Percentiles rank a stretch among this genome's conserved stretches.
phyloP scores from a whole-genome alignment of 1,284 basidiomycete genomes.

The Melampsora larici-populina region DNA sequence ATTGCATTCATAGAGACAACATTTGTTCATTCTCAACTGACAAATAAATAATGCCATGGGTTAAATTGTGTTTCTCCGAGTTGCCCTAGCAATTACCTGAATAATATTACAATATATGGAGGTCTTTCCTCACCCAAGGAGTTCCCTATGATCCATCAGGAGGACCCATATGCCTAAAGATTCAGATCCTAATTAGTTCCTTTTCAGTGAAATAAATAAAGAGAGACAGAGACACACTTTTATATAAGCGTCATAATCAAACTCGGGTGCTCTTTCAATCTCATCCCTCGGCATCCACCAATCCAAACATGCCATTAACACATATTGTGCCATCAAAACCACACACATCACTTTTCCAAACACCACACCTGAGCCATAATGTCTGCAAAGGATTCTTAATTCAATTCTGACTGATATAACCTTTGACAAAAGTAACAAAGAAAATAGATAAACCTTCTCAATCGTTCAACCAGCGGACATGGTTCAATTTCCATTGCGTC shows the following conservation, averaged over 20 bases:
- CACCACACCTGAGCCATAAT: slow-evolving; percentile 34
- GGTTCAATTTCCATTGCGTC: slow-evolving; percentile 64
- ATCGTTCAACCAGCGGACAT: slow-evolving; percentile 67
- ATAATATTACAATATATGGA: neutral
- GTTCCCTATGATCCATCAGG: neutral
- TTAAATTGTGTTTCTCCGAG: too few relatives aligned
- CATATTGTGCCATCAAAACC: slow-evolving; percentile 37
- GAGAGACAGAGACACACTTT: neutral
- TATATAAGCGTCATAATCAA: slow-evolving; percentile 35
- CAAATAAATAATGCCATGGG: too few relatives aligned
- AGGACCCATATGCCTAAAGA: neutral
- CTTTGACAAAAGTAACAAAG: neutral
- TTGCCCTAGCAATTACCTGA: neutral
- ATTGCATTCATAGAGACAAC: too few relatives aligned
- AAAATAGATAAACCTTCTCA: slow-evolving; percentile 62
- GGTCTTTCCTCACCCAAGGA: neutral
- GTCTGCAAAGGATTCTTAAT: neutral
- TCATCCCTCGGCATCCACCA: slow-evolving; percentile 34
- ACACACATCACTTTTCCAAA: slow-evolving; percentile 44
- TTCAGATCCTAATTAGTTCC: too few relatives aligned
- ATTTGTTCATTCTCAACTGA: too few relatives aligned
- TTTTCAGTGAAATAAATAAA: too few relatives aligned
- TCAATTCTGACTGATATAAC: neutral
- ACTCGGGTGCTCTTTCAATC: slow-evolving; percentile 37
- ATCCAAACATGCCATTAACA: slow-evolving; percentile 39